Evolutionary conservation across 208 protist species (phyloP), one percentile per base, ranked within the genome.

Genomic region (Acanthamoeba lenticulata): DNA sequence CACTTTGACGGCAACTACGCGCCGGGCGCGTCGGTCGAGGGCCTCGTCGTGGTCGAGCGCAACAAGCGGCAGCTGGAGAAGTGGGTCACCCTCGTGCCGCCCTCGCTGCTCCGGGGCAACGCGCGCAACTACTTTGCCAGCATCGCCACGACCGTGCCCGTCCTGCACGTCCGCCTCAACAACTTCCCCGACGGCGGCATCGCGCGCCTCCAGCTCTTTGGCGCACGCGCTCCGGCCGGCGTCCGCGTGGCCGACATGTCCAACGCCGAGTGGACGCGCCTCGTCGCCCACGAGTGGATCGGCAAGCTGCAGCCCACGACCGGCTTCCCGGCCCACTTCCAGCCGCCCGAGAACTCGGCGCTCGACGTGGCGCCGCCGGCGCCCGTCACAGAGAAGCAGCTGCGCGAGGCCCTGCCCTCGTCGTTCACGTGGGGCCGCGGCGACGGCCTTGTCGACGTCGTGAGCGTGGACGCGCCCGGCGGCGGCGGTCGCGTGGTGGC

Each of bases 1-100:
- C 85, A 91, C 36, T 91, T 91, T 69, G 85, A 91, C 36, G 85
- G 85, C 47, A 91, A 91, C 55, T 69, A 91, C 27, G 85, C 85
- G 7, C 85, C 85, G 7, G 85, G 85, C 24, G 85, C 47, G 1
- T 52, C 36, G 0, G 38, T 91, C 9, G 85, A 91, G 42, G 44
- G 85, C 6, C 36, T 74, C 32, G 65, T 74, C 6, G 38, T 86
- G 5, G 45, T 57, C 15, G 77, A 86, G 32, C 17, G 45, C 0
- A 74, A 74, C 36, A 74, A 74, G 29, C n/a, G 65, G 65, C 38
- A 40, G 36, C 7, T 74, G 44, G 24, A 60, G 29, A 69, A 91
- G 57, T 91, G 85, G 85, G 85, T 91, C 11, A 91, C 85, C 1
- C 52, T 69, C n/a, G 85, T 91, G n/a, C 85, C 85, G 7, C 55